phyloP scores from a whole-genome alignment of 345 rosid genomes.

The Noccaea bulbosa region DNA sequence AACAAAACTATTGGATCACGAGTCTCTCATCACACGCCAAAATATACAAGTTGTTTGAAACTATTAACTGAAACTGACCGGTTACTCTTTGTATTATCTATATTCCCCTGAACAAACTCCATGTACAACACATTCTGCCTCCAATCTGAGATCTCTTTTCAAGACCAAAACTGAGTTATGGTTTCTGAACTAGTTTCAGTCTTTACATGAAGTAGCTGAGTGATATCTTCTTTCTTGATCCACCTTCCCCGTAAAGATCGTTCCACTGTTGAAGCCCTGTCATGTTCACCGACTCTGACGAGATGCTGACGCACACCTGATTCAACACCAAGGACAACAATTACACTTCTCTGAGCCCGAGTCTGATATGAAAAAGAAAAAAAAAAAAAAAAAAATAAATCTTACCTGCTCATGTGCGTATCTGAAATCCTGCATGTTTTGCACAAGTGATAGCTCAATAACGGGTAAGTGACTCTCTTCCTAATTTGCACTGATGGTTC shows the following conservation, averaged over 20 bases:
- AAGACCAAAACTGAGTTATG: slow-evolving; percentile 1
- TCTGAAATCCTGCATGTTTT: slow-evolving; percentile 78
- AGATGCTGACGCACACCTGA: slow-evolving; percentile 88
- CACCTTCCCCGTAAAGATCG: slow-evolving; percentile 91
- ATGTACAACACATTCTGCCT: slow-evolving; percentile 16
- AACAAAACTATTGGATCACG: not conserved
- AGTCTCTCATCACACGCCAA: too few relatives aligned
- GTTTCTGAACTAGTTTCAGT: slow-evolving; percentile 12
- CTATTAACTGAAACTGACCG: too few relatives aligned
- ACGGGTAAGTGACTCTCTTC: not conserved
- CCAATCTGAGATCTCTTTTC: not conserved
- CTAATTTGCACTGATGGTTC: not conserved
- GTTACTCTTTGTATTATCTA: too few relatives aligned
- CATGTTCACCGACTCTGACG: slow-evolving; percentile 85
- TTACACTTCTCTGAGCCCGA: not conserved
- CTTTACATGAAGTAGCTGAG: slow-evolving; percentile 85
- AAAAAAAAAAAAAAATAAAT: not conserved
- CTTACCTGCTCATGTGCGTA: slow-evolving; percentile 82
- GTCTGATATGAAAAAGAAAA: not conserved
- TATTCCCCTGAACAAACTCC: not conserved
- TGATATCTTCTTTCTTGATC: slow-evolving; percentile 75
- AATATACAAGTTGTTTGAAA: not conserved
- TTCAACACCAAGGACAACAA: slow-evolving; percentile 11
- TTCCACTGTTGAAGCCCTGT: slow-evolving; percentile 84
- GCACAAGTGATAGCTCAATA: not conserved